Base-by-base conservation (phyloP, 2,329 filamentous ascomycete genomes). In the Aspergillus sp. region DNA sequence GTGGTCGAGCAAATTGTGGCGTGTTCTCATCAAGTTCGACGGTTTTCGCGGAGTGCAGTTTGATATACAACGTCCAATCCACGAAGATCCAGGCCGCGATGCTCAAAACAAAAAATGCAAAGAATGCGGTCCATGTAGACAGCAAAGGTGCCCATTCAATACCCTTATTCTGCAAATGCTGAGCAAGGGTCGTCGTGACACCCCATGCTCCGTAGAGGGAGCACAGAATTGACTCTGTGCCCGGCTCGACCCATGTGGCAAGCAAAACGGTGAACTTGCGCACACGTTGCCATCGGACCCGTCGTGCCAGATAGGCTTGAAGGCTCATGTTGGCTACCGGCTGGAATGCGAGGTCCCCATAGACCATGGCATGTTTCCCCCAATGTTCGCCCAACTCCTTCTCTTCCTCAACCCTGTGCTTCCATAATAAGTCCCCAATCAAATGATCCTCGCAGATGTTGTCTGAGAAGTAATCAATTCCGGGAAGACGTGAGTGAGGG, bases 401-500 rank as follows among this genome's bases (percentile, higher is more conserved):
- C 46, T 71, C 67, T 43, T 66, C 67, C 3, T 56, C 61, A 2
- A 67, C 54, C 47, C 62, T 58, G 38, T 67, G 61, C 47, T 83
- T 83, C 90, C 90, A 98, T 4, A 98, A 77, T 1, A 93, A 72
- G 57, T 98, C 93, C 10, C 91, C 91, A 47, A 98, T 95, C 20
- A 96, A 74, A 61, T 98, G 93, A 63, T 98, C 93, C 66, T 98
- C 94, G 72, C 93, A 98, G 62, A 98, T 97, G 63, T 95, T 95
- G 55, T 88, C 80, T 2, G 89, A 95, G 70, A 98, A 98, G 70
- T 84, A 90, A 68, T 97, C 90, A 54, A 98, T 84, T 0, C 93
- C 94, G 0, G 71, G 82, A 65, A 57, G 77, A 66, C 59, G 72
- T 49, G 47, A 68, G 56, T 59, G 72, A 60, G 41, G 65, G 57